These are phyloP conservation scores for Arctostaphylos glauca DNA, from an alignment of 148 eudicot species.

Conservation along the genomic window DNA sequence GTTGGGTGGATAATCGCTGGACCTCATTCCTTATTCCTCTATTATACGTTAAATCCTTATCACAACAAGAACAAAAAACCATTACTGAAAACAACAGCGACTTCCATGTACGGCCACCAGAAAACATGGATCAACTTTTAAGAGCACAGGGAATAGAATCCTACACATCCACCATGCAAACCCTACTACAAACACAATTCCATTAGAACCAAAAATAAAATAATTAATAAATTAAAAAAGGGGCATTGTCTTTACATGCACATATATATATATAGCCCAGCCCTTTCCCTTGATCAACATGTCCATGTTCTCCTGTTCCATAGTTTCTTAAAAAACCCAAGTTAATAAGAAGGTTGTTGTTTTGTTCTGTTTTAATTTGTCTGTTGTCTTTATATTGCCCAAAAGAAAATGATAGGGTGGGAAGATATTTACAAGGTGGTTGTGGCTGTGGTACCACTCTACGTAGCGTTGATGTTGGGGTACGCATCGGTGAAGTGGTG, in stretches of 20 bases:
- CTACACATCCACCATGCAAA: background rate
- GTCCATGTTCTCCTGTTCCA: background rate
- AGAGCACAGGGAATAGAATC: background rate
- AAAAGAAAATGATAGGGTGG: conserved; percentile 54
- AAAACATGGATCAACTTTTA: background rate
- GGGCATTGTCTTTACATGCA: background rate
- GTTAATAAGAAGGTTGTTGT: background rate
- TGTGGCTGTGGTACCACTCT: conserved; percentile 74
- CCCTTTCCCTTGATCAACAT: background rate
- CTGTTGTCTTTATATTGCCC: background rate
- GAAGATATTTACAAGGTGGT: conserved; percentile 75
- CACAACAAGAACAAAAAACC: background rate
- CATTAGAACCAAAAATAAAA: background rate
- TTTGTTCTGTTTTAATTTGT: background rate
- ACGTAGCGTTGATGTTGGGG: conserved; percentile 63
- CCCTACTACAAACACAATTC: background rate
- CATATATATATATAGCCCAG: background rate
- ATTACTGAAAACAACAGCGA: background rate
- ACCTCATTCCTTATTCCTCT: background rate
- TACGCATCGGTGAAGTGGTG: conserved; percentile 78
- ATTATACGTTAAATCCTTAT: background rate
- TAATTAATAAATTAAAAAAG: background rate
- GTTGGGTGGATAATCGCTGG: background rate
- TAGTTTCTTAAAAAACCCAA: background rate
- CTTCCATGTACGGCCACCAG: background rate